phyloP scores from a whole-genome alignment of 176 grass and related monocot species.

The Canna indica region DNA sequence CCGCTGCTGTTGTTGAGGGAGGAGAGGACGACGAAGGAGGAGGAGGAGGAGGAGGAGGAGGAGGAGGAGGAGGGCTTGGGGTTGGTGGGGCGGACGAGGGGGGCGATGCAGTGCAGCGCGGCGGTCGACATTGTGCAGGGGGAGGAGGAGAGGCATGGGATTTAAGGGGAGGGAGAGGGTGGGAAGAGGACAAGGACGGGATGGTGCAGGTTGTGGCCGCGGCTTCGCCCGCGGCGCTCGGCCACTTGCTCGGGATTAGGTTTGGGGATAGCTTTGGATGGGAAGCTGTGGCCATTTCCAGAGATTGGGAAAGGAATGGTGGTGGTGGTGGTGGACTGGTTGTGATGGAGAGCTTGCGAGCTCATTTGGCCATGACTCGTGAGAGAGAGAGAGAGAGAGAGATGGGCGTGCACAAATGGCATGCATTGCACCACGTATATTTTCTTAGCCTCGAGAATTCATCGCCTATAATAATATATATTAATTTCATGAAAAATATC shows the following conservation, averaged over 20 bases:
- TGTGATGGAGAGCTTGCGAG: neutral
- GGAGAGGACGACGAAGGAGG: constrained; percentile 16
- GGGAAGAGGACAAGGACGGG: neutral
- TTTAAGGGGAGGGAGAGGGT: constrained; percentile 7
- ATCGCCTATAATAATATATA: no score
- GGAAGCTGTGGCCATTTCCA: constrained; percentile 23
- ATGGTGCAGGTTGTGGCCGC: constrained; percentile 1
- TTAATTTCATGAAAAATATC: no score
- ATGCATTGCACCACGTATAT: no score
- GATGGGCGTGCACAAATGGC: no score
- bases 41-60: neutral
- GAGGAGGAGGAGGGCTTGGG: neutral
- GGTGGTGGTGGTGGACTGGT: constrained; percentile 11
- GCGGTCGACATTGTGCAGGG: constrained; percentile 58
- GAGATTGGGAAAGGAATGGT: neutral
- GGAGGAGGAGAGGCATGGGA: neutral
- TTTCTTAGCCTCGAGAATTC: no score
- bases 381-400: neutral
- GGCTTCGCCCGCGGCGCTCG: constrained; percentile 16
- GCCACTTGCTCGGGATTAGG: constrained; percentile 30
- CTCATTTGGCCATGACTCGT: no score
- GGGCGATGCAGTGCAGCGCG: constrained; percentile 27
- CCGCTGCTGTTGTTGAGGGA: constrained; percentile 23
- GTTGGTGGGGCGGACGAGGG: constrained; percentile 15
- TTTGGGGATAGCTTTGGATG: constrained; percentile 23